phyloP scores from a whole-genome alignment of 257 asterid genomes.

The Lycium barbarum region DNA sequence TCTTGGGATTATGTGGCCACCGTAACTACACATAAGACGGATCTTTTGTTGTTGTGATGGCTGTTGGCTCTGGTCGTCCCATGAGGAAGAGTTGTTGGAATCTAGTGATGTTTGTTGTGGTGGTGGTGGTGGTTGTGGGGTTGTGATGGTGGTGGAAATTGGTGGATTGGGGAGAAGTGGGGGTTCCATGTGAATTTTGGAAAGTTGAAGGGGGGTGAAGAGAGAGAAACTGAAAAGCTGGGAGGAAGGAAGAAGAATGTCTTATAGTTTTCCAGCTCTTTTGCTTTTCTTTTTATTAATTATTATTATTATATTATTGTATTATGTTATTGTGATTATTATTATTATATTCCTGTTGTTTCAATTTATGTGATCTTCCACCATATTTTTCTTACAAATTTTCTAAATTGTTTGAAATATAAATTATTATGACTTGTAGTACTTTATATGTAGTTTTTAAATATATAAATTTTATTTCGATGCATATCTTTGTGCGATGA shows the following conservation, averaged over 20 bases:
- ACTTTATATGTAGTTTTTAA: too few species aligned
- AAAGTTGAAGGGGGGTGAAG: not conserved
- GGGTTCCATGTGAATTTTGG: slow-evolving; percentile 63
- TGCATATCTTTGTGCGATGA: too few species aligned
- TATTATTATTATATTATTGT: not conserved
- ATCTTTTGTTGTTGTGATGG: slow-evolving; percentile 49
- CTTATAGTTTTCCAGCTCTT: slow-evolving; percentile 32
- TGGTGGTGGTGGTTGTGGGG: slow-evolving; percentile 33
- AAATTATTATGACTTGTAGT: too few species aligned
- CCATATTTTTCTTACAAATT: too few species aligned
- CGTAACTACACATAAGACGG: slow-evolving; percentile 98
- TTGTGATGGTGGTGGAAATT: slow-evolving; percentile 31
- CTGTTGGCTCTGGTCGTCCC: slow-evolving; percentile 49
- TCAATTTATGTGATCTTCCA: too few species aligned
- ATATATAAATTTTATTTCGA: too few species aligned
- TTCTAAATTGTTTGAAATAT: too few species aligned
- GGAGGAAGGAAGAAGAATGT: slow-evolving; percentile 24
- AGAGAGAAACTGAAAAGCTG: slow-evolving; percentile 31
- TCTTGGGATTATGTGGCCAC: slow-evolving; percentile 95
- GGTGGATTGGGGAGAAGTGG: slow-evolving; percentile 56
- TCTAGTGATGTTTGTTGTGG: slow-evolving; percentile 54
- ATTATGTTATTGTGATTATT: not conserved
- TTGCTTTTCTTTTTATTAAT: not conserved
- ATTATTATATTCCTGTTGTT: too few species aligned
- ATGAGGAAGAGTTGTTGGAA: slow-evolving; percentile 63